Evolutionary conservation across 2,329 filamentous ascomycete genomes (phyloP).

Genomic region (Coniochaeta sp.): DNA sequence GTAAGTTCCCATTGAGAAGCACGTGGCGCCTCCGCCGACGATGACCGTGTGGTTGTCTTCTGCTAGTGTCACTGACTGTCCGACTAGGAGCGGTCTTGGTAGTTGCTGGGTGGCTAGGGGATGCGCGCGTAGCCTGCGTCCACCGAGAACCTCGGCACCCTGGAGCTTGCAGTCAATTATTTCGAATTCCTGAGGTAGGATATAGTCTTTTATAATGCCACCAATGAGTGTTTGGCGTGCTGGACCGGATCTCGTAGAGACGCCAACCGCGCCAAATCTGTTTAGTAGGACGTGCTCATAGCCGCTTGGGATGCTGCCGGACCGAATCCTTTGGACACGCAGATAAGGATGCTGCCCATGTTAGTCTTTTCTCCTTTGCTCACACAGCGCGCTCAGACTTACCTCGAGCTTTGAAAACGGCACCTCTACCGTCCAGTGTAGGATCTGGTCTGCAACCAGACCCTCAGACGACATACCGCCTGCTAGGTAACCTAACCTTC

Average conservation of each 20-base stretch:
- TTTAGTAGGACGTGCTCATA: slow-evolving; percentile 12
- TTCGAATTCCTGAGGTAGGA: slow-evolving; percentile 42
- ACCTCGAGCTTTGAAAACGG: slow-evolving; percentile 23
- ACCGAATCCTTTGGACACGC: slow-evolving; percentile 7
- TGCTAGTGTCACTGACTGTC: slow-evolving; percentile 48
- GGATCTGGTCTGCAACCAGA: slow-evolving; percentile 52
- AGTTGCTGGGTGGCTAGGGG: background rate
- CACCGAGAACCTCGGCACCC: background rate
- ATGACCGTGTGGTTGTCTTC: slow-evolving; percentile 47
- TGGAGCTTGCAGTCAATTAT: slow-evolving; percentile 29
- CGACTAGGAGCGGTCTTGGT: slow-evolving; percentile 53
- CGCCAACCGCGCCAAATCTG: slow-evolving; percentile 35
- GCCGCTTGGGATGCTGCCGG: background rate
- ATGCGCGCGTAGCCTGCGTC: background rate
- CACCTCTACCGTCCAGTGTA: slow-evolving; percentile 53
- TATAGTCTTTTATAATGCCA: slow-evolving; percentile 30
- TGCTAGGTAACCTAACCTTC: slow-evolving; percentile 52
- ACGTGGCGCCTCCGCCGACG: slow-evolving; percentile 75
- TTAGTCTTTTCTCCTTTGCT: background rate
- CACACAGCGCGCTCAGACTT: slow-evolving; percentile 12
- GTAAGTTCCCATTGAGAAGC: slow-evolving; percentile 83
- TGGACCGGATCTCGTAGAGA: slow-evolving; percentile 14
- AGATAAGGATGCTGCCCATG: slow-evolving; percentile 17
- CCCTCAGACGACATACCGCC: slow-evolving; percentile 66
- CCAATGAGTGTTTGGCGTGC: slow-evolving; percentile 29